Base-by-base conservation (phyloP, 345 rosid species). In the Eutrema heterophyllum region DNA sequence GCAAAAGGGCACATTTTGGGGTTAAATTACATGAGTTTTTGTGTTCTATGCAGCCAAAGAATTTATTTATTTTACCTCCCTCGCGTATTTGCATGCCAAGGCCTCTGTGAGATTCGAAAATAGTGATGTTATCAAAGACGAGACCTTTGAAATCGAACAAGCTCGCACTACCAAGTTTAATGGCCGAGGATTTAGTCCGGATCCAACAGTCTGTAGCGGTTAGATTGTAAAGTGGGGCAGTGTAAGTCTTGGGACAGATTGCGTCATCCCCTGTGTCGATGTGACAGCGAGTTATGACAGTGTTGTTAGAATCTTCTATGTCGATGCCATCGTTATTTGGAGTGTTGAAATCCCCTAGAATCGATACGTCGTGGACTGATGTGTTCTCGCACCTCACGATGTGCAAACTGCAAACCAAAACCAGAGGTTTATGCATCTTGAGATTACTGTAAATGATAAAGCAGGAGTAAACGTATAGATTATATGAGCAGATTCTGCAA, bases 291-390 rank as follows among this genome's bases (percentile, higher is more conserved):
- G 91, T 85, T 44, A 91, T 89, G 7, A 83, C 41, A 2, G 97
- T 94, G 51, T 91, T 82, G 70, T 88, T 91, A 0, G 98, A 89
- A 59, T 94, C 97, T 55, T 89, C 98, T 9, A 91, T 85, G 65
- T 91, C 97, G 57, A 94, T 89, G 8, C 98, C 97, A 51, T 94
- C 98, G 65, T 94, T 91, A 80, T 91, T 91, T 1, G 97, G 98
- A 3, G 93, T 84, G 72, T 87, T 88, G 58, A 94, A 94, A 56
- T 91, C 96, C 10, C 96, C 98, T 29, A 84, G 81, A 10, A 94
- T 91, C 3, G 95, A 87, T 52, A 91, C 82, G 55, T 89, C 97
- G 10, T 81, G 92, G 39, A 91, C 79, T 5, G 74, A 68, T 26
- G 95, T 85, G 77, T 87, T 88, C 48, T 79, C 79, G 39, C 96